Conservation (phyloP, 73 alveolate genomes). For the Paramecium octaurelia region DNA sequence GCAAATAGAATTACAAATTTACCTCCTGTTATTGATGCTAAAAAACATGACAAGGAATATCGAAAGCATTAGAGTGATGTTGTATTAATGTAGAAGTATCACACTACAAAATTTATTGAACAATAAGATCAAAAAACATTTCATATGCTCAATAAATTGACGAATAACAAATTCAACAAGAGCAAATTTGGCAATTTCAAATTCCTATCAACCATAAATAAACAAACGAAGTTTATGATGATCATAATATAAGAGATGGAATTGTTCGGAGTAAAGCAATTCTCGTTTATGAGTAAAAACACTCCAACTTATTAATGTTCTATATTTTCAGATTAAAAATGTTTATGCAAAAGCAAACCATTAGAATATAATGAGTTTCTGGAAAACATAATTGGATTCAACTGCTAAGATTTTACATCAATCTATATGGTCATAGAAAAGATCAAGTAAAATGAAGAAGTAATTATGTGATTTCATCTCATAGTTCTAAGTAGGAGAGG, state of each 20-base stretch:
- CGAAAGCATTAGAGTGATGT: background rate
- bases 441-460: slow-evolving; percentile 24
- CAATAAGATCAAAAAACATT: background rate
- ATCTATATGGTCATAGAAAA: background rate
- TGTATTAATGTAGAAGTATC: slow-evolving; percentile 15
- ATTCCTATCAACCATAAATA: background rate
- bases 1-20: slow-evolving; percentile 20
- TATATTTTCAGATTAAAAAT: background rate
- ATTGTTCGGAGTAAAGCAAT: background rate
- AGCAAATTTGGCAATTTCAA: background rate
- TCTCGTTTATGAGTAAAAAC: background rate
- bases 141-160: background rate
- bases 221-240: background rate
- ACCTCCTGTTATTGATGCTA: slow-evolving; percentile 31
- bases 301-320: background rate
- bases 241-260: background rate
- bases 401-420: background rate
- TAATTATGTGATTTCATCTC: background rate
- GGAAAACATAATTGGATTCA: background rate
- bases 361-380: background rate
- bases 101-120: background rate
- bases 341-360: background rate
- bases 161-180: background rate
- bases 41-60: background rate
- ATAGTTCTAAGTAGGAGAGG: background rate